These are phyloP conservation scores for Symmetrospora coprosmae DNA, from an alignment of 768 basidiomycete genomes.

Conservation along the genomic window DNA sequence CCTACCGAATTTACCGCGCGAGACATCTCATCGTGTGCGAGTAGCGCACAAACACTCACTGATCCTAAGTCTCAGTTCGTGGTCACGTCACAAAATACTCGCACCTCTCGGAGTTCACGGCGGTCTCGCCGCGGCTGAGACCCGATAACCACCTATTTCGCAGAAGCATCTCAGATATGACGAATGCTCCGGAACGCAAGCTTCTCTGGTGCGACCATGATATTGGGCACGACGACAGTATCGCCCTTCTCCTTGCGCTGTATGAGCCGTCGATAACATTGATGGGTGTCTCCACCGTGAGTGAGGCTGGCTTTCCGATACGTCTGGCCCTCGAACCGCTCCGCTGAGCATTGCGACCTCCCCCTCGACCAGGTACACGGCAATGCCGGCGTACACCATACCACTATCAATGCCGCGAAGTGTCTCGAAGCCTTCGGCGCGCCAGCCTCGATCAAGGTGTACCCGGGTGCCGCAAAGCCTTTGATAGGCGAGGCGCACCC, in stretches of 20 bases:
- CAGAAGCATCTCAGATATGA: too few species aligned
- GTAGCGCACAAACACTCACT: too few species aligned
- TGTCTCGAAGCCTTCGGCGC: slow-evolving; percentile 64
- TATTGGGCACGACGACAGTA: slow-evolving; percentile 78
- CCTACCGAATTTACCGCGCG: too few species aligned
- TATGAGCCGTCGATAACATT: slow-evolving; percentile 54
- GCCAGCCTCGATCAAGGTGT: slow-evolving; percentile 46
- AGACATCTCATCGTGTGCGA: too few species aligned
- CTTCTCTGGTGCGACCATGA: slow-evolving; percentile 55
- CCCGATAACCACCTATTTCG: too few species aligned
- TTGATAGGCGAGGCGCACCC: slow-evolving; percentile 45
- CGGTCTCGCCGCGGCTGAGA: too few species aligned
- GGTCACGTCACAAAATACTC: too few species aligned
- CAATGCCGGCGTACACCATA: slow-evolving; percentile 48
- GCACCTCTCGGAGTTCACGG: too few species aligned
- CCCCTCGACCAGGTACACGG: slow-evolving; percentile 53
- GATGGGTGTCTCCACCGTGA: slow-evolving; percentile 69
- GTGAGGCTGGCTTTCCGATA: slow-evolving; percentile 15
- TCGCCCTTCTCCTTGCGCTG: slow-evolving; percentile 62
- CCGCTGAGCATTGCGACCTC: not conserved
- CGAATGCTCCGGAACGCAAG: too few species aligned
- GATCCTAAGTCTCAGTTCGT: too few species aligned
- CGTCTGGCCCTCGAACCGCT: not conserved
- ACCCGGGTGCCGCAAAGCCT: slow-evolving; percentile 57
- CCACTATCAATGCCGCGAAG: slow-evolving; percentile 59